A percentile compares a stretch with the other conserved stretches of the same genome.
phyloP scores from a whole-genome alignment of 2,329 filamentous ascomycete species.

The Nothopassalora personata region DNA sequence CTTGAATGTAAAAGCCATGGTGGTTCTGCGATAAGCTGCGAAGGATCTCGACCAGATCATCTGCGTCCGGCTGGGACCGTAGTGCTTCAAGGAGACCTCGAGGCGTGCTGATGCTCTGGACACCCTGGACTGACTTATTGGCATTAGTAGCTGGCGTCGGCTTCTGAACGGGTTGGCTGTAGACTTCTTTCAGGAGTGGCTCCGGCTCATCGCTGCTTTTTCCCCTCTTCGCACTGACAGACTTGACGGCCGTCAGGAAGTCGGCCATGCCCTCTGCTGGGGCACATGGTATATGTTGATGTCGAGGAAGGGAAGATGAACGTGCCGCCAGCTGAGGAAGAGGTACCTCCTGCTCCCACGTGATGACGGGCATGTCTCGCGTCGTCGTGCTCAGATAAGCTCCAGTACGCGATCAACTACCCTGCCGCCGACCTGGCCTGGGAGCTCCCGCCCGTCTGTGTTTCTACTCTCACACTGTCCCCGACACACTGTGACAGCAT shows the following conservation, averaged over 20 bases:
- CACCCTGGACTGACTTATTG: not conserved
- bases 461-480: not conserved
- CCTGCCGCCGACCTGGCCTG: not conserved
- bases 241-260: constrained; percentile 46
- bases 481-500: not conserved
- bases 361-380: constrained; percentile 4
- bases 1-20: constrained; percentile 51
- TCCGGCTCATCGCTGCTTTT: not conserved
- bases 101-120: constrained; percentile 15
- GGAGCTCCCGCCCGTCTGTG: not conserved
- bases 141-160: not conserved
- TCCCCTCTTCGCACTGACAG: constrained; percentile 23
- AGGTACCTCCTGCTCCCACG: not conserved
- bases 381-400: constrained; percentile 2
- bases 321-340: not conserved
- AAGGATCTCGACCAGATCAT: constrained; percentile 28
- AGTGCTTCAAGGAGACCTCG: constrained; percentile 34
- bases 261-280: constrained; percentile 41
- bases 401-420: not conserved
- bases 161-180: not conserved
- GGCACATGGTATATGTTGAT: constrained; percentile 15
- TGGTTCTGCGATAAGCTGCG: constrained; percentile 5
- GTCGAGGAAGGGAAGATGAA: not conserved
- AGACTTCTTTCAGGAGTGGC: constrained; percentile 12
- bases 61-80: constrained; percentile 36